phyloP scores from a whole-genome alignment of 495 filamentous ascomycete genomes.

The Halenospora varia region DNA sequence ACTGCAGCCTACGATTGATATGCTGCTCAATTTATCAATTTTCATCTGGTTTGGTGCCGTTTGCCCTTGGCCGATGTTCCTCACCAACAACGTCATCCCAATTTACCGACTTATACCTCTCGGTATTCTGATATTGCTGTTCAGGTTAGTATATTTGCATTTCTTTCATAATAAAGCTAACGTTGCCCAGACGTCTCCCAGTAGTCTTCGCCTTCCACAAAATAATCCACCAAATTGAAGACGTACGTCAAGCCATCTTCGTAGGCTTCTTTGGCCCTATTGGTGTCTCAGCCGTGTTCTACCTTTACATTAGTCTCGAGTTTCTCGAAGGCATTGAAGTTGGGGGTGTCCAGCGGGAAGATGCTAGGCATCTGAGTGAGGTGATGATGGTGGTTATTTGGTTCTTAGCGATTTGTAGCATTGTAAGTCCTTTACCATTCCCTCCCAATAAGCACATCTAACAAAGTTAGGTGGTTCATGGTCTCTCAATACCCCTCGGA shows the following conservation, averaged over 20 bases:
- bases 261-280: constrained; percentile 95
- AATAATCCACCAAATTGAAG: constrained; percentile 76
- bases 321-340: constrained; percentile 56
- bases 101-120: constrained; percentile 74
- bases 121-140: constrained; percentile 73
- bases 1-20: constrained; percentile 87
- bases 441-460: constrained; percentile 11
- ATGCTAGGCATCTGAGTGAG: constrained; percentile 61
- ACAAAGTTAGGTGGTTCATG: constrained; percentile 67
- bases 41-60: constrained; percentile 93
- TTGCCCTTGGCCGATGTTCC: constrained; percentile 75
- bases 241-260: constrained; percentile 68
- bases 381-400: constrained; percentile 70
- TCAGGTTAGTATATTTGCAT: constrained; percentile 32
- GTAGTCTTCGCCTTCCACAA: constrained; percentile 70
- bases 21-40: constrained; percentile 69
- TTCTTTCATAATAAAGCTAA: constrained; percentile 18
- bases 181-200: constrained; percentile 61
- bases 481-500: constrained; percentile 77
- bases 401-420: constrained; percentile 83
- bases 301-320: constrained; percentile 74
- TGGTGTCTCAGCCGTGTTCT: constrained; percentile 90
- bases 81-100: constrained; percentile 64
- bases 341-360: constrained; percentile 56
- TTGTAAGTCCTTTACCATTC: constrained; percentile 53